Conservation (phyloP, 2,329 filamentous ascomycete genomes). For the Phaeoacremonium minimum region DNA sequence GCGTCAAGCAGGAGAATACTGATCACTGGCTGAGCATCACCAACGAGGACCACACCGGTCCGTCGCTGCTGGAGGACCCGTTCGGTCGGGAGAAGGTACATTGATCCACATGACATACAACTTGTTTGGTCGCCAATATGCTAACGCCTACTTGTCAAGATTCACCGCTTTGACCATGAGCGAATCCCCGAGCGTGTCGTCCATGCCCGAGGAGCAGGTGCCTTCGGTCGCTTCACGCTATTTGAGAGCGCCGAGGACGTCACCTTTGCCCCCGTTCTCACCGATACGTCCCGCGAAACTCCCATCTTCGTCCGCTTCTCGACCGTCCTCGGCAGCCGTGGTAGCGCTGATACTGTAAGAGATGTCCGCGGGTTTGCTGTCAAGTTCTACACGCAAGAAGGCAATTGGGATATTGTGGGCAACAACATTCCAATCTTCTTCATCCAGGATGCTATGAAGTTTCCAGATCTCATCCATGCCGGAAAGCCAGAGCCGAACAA, state of each 20-base stretch:
- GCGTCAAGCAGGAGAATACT: conserved; percentile 66
- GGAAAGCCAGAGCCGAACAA: conserved; percentile 68
- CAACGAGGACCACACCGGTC: conserved; percentile 60
- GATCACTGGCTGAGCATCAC: conserved; percentile 73
- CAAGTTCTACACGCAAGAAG: conserved; percentile 74
- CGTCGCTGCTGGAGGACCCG: conserved; percentile 66
- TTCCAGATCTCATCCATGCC: conserved; percentile 60
- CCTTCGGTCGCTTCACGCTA: conserved; percentile 55
- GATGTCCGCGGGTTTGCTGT: conserved; percentile 78
- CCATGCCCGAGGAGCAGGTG: conserved; percentile 23
- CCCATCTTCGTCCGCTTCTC: conserved; percentile 72
- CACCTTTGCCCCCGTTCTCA: conserved; percentile 59
- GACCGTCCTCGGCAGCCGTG: conserved; percentile 70
- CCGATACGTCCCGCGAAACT: conserved; percentile 57
- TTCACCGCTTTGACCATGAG: conserved; percentile 68
- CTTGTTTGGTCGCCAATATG: no score
- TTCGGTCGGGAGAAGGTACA: conserved; percentile 69
- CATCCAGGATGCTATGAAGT: conserved; percentile 72
- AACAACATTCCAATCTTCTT: conserved; percentile 76
- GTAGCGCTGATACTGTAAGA: conserved; percentile 76
- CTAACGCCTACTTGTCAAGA: conserved; percentile 44
- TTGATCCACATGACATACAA: background rate
- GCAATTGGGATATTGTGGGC: conserved; percentile 71
- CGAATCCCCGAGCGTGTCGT: conserved; percentile 28
- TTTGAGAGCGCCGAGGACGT: conserved; percentile 60